Conservation (phyloP, 305 asterid species). For the Nicotiana rustica region DNA sequence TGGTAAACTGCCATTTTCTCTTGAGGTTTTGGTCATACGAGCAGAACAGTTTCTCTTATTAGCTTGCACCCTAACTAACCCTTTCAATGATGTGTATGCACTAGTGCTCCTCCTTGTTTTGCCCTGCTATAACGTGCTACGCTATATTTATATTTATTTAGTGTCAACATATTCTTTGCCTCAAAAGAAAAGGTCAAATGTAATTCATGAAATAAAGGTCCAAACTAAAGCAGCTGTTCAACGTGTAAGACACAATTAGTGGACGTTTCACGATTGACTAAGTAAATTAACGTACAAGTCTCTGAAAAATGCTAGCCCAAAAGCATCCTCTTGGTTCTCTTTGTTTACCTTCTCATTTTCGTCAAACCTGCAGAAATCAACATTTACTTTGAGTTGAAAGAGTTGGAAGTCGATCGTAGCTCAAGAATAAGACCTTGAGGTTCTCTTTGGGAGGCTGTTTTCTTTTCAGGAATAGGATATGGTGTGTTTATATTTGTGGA, state of each 20-base stretch:
- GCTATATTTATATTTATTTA: neutral
- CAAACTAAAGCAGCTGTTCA: neutral
- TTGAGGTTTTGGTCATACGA: neutral
- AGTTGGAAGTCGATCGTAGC: conserved; percentile 10
- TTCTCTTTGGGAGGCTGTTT: neutral
- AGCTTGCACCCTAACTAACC: neutral
- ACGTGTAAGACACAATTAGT: neutral
- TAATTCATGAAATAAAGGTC: conserved; percentile 13
- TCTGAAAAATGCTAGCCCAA: neutral
- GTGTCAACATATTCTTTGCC: neutral
- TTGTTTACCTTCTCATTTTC: neutral
- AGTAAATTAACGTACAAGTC: neutral
- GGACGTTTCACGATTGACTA: conserved; percentile 6
- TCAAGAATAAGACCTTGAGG: conserved; percentile 10
- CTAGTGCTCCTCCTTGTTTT: neutral
- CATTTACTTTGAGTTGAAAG: conserved; percentile 20
- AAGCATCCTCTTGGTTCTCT: neutral
- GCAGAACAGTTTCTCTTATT: neutral
- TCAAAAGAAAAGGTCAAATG: neutral
- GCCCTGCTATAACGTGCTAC: neutral
- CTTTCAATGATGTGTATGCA: neutral
- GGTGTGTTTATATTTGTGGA: neutral
- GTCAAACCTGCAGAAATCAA: neutral
- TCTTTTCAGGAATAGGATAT: conserved; percentile 2
- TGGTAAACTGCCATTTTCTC: conserved; percentile 6